These are phyloP conservation scores for Eucalyptus sideroxylon DNA, from an alignment of 345 rosid genomes.

Conservation along the genomic window DNA sequence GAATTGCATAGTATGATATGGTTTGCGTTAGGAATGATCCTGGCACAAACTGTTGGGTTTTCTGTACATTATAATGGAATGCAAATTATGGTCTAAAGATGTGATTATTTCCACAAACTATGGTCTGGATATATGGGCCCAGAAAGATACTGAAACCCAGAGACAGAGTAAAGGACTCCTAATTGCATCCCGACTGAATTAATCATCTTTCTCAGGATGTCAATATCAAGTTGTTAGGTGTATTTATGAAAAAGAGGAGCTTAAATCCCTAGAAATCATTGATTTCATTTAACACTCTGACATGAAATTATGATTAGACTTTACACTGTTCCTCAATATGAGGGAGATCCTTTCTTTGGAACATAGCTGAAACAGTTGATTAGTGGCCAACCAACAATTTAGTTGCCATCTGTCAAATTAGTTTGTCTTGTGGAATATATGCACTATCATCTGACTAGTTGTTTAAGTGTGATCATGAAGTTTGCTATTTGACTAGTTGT, in stretches of 20 bases:
- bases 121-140: not conserved
- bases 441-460: not conserved
- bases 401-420: not conserved
- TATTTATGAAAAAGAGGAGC: not conserved
- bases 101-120: not conserved
- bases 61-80: not conserved
- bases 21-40: not conserved
- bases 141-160: not conserved
- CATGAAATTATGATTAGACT: not conserved
- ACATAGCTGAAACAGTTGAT: not conserved
- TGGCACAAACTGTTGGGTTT: not conserved
- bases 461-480: not conserved
- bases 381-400: not conserved
- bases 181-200: not conserved
- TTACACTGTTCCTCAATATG: not conserved
- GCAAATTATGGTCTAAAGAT: not conserved
- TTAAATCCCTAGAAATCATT: not conserved
- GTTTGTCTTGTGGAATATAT: not conserved
- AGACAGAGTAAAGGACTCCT: not conserved
- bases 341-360: not conserved
- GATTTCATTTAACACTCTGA: not conserved
- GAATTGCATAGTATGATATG: not conserved
- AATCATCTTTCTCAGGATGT: not conserved
- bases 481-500: not conserved
- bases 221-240: not conserved